phyloP scores from a whole-genome alignment of 768 basidiomycete genomes.

The Phanerochaete sordida region DNA sequence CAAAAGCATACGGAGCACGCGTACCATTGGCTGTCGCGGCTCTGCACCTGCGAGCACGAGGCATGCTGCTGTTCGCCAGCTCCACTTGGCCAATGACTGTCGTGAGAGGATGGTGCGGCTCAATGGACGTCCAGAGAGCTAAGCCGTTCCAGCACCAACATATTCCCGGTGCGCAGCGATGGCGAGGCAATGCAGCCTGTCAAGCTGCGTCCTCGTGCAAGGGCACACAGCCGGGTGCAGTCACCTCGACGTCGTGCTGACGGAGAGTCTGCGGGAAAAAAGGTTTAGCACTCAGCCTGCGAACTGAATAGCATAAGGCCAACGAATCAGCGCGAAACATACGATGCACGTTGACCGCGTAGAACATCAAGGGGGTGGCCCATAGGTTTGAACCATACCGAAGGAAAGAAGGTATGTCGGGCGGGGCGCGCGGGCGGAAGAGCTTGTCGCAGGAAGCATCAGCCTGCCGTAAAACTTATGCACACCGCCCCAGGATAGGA shows the following conservation, averaged over 20 bases:
- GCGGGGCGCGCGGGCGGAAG: not conserved
- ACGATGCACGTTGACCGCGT: no score
- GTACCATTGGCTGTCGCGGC: not conserved
- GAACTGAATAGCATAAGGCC: no score
- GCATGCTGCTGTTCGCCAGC: not conserved
- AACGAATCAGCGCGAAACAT: no score
- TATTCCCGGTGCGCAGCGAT: not conserved
- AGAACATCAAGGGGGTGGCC: no score
- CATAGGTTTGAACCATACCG: no score
- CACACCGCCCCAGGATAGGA: not conserved
- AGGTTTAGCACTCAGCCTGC: no score
- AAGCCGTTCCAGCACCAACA: not conserved
- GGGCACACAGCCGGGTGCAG: not conserved
- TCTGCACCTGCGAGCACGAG: not conserved
- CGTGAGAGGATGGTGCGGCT: not conserved
- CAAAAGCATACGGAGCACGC: not conserved
- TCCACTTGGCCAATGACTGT: not conserved
- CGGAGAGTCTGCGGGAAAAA: not conserved
- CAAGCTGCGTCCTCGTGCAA: not conserved
- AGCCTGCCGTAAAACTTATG: not conserved
- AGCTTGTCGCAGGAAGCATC: no score
- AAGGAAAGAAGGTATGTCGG: no score
- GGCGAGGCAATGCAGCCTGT: not conserved
- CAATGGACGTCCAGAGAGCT: not conserved
- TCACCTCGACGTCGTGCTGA: no score